Base-by-base conservation (phyloP, 2,329 filamentous ascomycete genomes). In the Curvularia hawaiiensis region DNA sequence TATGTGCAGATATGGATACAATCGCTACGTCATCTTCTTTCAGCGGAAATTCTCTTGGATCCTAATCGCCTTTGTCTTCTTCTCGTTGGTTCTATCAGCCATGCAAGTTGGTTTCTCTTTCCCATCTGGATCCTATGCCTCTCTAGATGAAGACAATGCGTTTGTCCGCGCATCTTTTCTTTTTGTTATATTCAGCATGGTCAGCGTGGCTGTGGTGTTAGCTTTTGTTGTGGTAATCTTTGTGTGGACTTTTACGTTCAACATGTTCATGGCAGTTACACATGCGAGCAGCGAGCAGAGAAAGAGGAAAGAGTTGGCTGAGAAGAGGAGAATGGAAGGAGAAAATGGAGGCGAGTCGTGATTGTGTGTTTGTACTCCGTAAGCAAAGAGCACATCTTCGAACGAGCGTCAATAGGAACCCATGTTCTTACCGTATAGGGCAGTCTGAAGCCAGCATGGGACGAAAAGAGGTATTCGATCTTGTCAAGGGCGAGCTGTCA, bases 1-100 rank as follows among this genome's bases (percentile, higher is more conserved):
- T 24, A 14, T 24, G 41, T n/a, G 9, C 48, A 58, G 55, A n/a
- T 77, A 77, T 49, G 72, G 72, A 3, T 77, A 77, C 59, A 76
- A 77, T 39, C 72, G 74, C 56, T 77, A 77, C 51, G 72, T 69
- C 4, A 69, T 74, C 24, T 77, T 76, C 61, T 76, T 77, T 59
- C 68, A 76, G 59, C 70, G 75, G 16, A 76, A 76, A 41, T 75
- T 76, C 50, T 61, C 62, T 20, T 77, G 73, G 73, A 71, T 77
- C 3, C 62, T 77, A 9, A 63, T 75, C 31, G 67, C 76, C 5
- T 76, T 76, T 41, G 74, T 76, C 2, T 76, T 75, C 63, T 73
- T 77, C 55, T 68, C 65, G 5, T 57, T 77, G 4, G 72, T 76
- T 4, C 58, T 77, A 8, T 69, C 70, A 2, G 75, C 75, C 1